These are phyloP conservation scores for Kokia cookei DNA, from an alignment of 441 rosid species.

Conservation along the genomic window DNA sequence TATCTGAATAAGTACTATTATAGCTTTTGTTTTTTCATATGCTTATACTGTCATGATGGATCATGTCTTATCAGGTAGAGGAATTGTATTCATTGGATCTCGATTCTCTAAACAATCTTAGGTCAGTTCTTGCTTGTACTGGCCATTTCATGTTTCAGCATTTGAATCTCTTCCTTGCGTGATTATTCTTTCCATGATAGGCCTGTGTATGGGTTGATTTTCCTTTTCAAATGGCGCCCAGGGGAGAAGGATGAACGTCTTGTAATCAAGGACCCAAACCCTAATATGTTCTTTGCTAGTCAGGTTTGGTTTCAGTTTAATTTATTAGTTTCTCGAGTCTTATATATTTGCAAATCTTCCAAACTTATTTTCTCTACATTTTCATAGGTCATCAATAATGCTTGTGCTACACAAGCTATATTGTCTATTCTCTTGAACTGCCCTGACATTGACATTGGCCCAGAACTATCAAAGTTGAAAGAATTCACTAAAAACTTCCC, in stretches of 20 bases:
- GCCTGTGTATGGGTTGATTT: constrained; percentile 91
- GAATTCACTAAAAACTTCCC: constrained; percentile 92
- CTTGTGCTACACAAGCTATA: constrained; percentile 99
- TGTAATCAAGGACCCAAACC: constrained; percentile 71
- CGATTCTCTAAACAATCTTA: constrained; percentile 79
- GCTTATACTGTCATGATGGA: constrained; percentile 5
- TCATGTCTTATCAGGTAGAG: constrained; percentile 60
- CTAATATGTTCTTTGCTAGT: constrained; percentile 82
- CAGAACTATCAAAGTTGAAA: constrained; percentile 69
- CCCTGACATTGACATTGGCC: constrained; percentile 83
- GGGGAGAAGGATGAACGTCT: constrained; percentile 87
- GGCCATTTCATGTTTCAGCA: background rate
- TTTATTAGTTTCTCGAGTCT: background rate
- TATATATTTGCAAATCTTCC: background rate
- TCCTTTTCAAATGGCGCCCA: constrained; percentile 97
- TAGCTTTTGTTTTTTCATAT: background rate
- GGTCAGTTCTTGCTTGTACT: constrained; percentile 35
- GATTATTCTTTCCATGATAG: constrained; percentile 30
- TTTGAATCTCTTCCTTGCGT: background rate
- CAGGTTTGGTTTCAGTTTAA: constrained; percentile 47
- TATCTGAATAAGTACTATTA: background rate
- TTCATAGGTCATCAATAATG: constrained; percentile 74
- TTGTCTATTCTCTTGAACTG: constrained; percentile 84
- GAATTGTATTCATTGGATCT: constrained; percentile 90
- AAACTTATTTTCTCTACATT: background rate